Base-by-base conservation (phyloP, 1,284 basidiomycete genomes). In the Ustilago esculenta region DNA sequence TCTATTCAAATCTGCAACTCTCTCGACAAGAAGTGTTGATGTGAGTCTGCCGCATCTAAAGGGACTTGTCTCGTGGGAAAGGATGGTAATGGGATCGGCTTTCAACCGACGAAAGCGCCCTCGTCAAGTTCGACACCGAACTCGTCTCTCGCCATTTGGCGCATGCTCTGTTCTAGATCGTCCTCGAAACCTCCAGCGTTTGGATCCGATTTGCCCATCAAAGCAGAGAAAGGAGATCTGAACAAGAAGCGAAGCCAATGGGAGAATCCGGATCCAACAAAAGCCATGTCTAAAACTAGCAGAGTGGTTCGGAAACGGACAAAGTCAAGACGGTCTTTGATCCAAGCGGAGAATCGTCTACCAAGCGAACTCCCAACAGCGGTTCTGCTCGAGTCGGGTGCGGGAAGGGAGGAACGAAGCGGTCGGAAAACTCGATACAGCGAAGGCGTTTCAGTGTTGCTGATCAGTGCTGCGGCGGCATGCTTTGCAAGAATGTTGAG, bases 401-500 rank as follows among this genome's bases (percentile, higher is more conserved):
- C 7, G 27, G 12, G 27, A 29, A 12, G 6, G 27, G 27, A 12
- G 27, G 33, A 30, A 21, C 35, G 43, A 4, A 35, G 10, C 1
- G 75, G 75, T 23, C 51, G 41, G 23, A 77, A 56, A 17, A 76
- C 74, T 33, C 74, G 64, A 20, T 57, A 70, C 12, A 75, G 33
- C 2, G 45, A 54, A 1, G 69, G 66, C 14, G 72, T 72, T 21
- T 53, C 30, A n/a, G 57, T 55, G 27, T 43, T 60, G 17, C 47
- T 49, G 27, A 77, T 57, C 7, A 78, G 50, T 1, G 77, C 75
- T 8, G 66, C 64, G 7, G 76, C 68, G 1, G 77, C 77, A 32
- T 79, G 75, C 24, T 59, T 68, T n/a, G 77, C 77, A 7, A 79
- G 54, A 40, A 79, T 79, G 66, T 79, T 77, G 53, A 79, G 66